Evolutionary conservation across 352 stramenopile genomes (phyloP), one percentile per base, ranked within the genome.

Genomic region (Phytophthora nicotianae): DNA sequence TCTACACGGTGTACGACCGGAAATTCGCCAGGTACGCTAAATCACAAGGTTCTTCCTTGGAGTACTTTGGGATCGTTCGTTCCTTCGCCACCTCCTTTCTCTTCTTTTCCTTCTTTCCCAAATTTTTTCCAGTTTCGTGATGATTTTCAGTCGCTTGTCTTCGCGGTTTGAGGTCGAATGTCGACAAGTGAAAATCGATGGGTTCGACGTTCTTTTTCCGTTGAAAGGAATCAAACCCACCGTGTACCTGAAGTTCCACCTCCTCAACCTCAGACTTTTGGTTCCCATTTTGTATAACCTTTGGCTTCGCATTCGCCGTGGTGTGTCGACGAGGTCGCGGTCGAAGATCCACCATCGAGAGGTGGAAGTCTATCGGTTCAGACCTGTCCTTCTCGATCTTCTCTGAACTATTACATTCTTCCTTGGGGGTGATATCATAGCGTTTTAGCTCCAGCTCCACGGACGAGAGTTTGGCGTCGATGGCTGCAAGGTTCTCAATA

Each of bases 131-230:
- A n/a, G n/a, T n/a, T n/a, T n/a, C n/a, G n/a, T n/a, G n/a, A 14
- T n/a, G 32, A 57, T 24, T 52, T 9, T 65, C 49, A 1, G 27
- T 33, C 24, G 17, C 60, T 7, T 43, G 51, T 54, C 45, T 45
- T 26, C 24, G 57, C 16, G 58, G 46, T 49, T 52, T 72, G 23
- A 72, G 51, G 29, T 72, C 32, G 29, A 75, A 75, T 33, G 38
- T 75, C 19, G 68, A 75, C 41, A 75, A 38, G 27, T 72, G 63
- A 50, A 75, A 75, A 42, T 75, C 63, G 17, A 70, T 51, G 26
- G 50, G 50, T 21, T 62, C 32, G 3, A 32, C 40, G 11, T 47
- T 52, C n/a, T 56, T 53, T 48, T 63, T 62, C 43, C 23, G 23
- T 51, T 50, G 54, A 48, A 68, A 56, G 20, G 23, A 16, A 33